A percentile compares a stretch with the other conserved stretches of the same genome.
Conservation (phyloP, 768 basidiomycete genomes). For the Mycena pura region DNA sequence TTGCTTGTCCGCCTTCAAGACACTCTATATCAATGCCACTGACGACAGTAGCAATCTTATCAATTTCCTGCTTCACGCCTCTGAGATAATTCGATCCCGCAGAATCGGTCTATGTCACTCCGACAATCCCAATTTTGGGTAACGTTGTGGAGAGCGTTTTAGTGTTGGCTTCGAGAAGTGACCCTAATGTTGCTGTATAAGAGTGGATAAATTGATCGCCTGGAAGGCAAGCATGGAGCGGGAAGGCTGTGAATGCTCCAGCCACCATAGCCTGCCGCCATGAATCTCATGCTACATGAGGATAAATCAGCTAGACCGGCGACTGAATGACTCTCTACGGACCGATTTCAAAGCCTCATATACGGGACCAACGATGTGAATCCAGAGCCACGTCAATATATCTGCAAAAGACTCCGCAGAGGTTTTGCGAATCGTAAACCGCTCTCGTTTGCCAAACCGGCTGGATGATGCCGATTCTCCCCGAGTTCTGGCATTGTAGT, state of each 20-base stretch:
- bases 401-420: not conserved
- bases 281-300: constrained; percentile 12
- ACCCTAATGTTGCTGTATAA: constrained; percentile 20
- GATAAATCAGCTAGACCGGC: not conserved
- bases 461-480: not conserved
- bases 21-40: not conserved
- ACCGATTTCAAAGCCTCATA: constrained; percentile 8
- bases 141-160: not conserved
- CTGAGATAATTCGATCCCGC: not conserved
- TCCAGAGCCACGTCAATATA: constrained; percentile 16
- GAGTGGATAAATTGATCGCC: constrained; percentile 17
- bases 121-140: not conserved
- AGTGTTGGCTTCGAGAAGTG: constrained; percentile 6
- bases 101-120: not conserved
- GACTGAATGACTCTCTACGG: not conserved
- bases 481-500: not conserved
- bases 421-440: not conserved
- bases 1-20: not conserved
- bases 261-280: constrained; percentile 28
- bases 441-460: not conserved
- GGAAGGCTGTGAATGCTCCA: constrained; percentile 22
- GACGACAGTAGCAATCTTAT: not conserved
- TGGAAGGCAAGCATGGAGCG: constrained; percentile 23
- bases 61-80: not conserved
- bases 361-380: constrained; percentile 10